A percentile compares a stretch with the other conserved stretches of the same genome.
Conservation (phyloP, 352 stramenopile genomes). For the Thalassiosira exigua region DNA sequence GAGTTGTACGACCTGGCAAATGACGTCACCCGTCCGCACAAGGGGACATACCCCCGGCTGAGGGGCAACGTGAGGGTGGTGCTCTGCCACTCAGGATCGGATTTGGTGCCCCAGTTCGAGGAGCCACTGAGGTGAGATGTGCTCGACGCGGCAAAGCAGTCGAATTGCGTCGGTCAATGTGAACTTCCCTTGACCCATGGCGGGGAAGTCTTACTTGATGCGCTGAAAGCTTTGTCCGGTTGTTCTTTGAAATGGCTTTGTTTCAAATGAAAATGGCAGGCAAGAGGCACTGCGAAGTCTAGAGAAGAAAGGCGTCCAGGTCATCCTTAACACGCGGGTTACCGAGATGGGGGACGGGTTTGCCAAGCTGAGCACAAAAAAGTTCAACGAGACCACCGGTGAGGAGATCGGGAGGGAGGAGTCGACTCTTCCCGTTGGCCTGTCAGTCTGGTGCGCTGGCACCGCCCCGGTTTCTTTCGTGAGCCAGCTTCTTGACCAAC, state of each 20-base stretch:
- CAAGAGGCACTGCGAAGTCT: conserved; percentile 53
- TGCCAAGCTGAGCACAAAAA: conserved; percentile 50
- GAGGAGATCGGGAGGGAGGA: conserved; percentile 22
- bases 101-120: conserved; percentile 82
- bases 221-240: too few species aligned
- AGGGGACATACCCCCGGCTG: conserved; percentile 61
- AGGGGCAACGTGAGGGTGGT: conserved; percentile 54
- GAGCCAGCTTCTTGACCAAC: conserved; percentile 43
- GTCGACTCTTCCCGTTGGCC: conserved; percentile 54
- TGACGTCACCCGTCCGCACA: conserved; percentile 67
- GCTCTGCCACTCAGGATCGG: conserved; percentile 62
- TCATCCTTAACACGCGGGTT: conserved; percentile 65
- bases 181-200: too few species aligned
- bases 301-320: conserved; percentile 65
- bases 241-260: too few species aligned
- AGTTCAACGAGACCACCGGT: conserved; percentile 53
- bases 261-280: conserved; percentile 1
- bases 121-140: conserved; percentile 20
- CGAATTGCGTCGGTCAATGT: too few species aligned
- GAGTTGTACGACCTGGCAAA: conserved; percentile 71
- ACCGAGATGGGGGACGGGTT: conserved; percentile 55
- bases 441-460: conserved; percentile 79
- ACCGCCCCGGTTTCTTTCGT: conserved; percentile 79
- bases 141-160: too few species aligned
- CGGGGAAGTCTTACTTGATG: too few species aligned